phyloP scores from a whole-genome alignment of 306 rosid species.

The Vachellia pachyceras region DNA sequence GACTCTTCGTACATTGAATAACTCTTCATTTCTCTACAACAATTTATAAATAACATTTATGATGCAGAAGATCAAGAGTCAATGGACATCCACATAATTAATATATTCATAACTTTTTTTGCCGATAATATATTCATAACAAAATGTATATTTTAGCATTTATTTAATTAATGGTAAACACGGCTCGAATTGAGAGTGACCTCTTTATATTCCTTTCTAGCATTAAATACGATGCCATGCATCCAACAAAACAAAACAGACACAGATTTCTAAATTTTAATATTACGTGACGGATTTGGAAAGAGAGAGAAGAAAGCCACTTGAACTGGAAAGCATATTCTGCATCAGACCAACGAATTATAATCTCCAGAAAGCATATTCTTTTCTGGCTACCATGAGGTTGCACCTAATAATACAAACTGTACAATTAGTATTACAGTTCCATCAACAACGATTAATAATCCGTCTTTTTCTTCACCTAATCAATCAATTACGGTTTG shows the following conservation, averaged over 20 bases:
- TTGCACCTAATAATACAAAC: conserved; percentile 2
- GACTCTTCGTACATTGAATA: too few relatives aligned
- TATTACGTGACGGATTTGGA: conserved; percentile 42
- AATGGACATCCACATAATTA: too few relatives aligned
- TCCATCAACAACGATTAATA: neutral
- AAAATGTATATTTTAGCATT: too few relatives aligned
- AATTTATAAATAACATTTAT: too few relatives aligned
- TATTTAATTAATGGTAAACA: too few relatives aligned
- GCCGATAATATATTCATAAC: too few relatives aligned
- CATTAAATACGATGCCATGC: conserved; percentile 29
- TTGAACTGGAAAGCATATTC: conserved; percentile 47
- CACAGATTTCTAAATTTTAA: neutral
- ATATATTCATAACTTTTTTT: too few relatives aligned
- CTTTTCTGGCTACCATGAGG: conserved; percentile 23
- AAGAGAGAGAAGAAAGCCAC: conserved; percentile 23
- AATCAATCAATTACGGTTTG: conserved; percentile 20
- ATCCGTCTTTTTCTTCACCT: neutral
- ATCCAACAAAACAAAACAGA: neutral
- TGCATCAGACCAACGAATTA: conserved; percentile 11
- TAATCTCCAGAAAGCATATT: conserved; percentile 45
- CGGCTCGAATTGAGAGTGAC: conserved; percentile 4
- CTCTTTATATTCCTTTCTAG: neutral
- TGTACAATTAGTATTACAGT: neutral
- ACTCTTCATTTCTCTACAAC: too few relatives aligned
- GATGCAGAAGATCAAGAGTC: too few relatives aligned